Conservation (phyloP, 1,284 basidiomycete species). For the Fomes fomentarius region DNA sequence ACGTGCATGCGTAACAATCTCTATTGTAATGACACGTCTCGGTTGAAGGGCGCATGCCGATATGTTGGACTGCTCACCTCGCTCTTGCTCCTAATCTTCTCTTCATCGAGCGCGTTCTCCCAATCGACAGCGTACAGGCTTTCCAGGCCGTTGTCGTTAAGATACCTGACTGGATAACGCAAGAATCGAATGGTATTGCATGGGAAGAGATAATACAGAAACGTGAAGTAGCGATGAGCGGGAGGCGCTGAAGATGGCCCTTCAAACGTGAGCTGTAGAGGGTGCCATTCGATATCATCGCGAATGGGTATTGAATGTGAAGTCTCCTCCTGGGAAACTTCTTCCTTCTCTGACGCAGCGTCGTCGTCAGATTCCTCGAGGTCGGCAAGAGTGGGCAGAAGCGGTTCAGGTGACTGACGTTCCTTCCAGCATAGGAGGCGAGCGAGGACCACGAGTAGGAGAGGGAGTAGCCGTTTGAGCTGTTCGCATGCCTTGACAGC, state of each 20-base stretch:
- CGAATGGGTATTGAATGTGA: conserved; percentile 48
- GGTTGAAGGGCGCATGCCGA: background rate
- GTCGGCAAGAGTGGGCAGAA: conserved; percentile 25
- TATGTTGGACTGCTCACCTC: conserved; percentile 48
- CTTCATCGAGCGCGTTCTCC: conserved; percentile 69
- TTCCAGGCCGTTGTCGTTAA: conserved; percentile 50
- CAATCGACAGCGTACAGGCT: conserved; percentile 66
- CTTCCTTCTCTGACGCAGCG: conserved; percentile 22
- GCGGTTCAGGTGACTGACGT: conserved; percentile 36
- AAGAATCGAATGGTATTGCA: conserved; percentile 82
- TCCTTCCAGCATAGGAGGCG: conserved; percentile 74
- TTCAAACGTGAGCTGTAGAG: conserved; percentile 60
- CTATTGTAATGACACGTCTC: conserved; percentile 39
- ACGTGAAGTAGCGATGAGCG: conserved; percentile 69
- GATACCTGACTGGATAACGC: conserved; percentile 64
- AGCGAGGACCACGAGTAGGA: conserved; percentile 65
- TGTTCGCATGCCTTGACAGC: conserved; percentile 61
- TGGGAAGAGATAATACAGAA: conserved; percentile 87
- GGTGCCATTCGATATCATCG: conserved; percentile 64
- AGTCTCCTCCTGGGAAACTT: conserved; percentile 38
- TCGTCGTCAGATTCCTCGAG: conserved; percentile 28
- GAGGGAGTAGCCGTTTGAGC: conserved; percentile 62
- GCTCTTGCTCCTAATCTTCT: conserved; percentile 68
- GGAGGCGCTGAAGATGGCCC: conserved; percentile 55
- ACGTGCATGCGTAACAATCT: conserved; percentile 71